These are phyloP conservation scores for Candida parachauliodes DNA, from an alignment of 805 yeast genomes.

Conservation along the genomic window DNA sequence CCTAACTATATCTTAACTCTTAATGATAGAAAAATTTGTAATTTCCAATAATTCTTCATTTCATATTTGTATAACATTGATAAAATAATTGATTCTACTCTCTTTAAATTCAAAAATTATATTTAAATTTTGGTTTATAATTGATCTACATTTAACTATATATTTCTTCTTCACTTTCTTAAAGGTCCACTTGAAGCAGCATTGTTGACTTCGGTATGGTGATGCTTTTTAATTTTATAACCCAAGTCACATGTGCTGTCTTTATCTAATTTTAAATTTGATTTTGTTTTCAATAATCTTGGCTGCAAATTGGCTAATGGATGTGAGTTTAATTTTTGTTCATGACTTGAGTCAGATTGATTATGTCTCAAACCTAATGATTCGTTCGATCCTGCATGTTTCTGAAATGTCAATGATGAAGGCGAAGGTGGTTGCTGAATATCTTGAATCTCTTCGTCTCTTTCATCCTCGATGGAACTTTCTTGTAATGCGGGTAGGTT, in stretches of 20 bases:
- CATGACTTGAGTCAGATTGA: neutral
- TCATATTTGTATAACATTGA: no score
- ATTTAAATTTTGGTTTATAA: no score
- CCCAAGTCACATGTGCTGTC: slow-evolving; percentile 39
- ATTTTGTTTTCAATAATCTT: slow-evolving; percentile 4
- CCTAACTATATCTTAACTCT: no score
- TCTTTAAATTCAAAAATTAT: no score
- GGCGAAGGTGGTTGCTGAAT: slow-evolving; percentile 6
- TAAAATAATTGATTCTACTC: no score
- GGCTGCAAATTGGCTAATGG: slow-evolving; percentile 9
- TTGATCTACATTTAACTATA: neutral
- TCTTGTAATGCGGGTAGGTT: slow-evolving; percentile 12
- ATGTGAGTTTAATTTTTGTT: slow-evolving; percentile 5
- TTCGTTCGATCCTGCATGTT: neutral
- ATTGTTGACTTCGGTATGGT: slow-evolving; percentile 37
- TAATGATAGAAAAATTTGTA: no score
- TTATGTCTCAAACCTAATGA: neutral
- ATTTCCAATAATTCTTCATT: no score
- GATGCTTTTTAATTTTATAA: slow-evolving; percentile 39
- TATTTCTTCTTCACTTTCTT: neutral
- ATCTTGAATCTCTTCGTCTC: no score
- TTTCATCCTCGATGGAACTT: slow-evolving; percentile 4
- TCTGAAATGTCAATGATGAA: slow-evolving; percentile 7
- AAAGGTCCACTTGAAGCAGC: slow-evolving; percentile 11
- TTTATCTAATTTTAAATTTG: slow-evolving; percentile 19